Percentiles rank a stretch among this genome's conserved stretches.
These are phyloP conservation scores for Globisporangium acanthophoron DNA, from an alignment of 352 stramenopile genomes.

Conservation along the genomic window DNA sequence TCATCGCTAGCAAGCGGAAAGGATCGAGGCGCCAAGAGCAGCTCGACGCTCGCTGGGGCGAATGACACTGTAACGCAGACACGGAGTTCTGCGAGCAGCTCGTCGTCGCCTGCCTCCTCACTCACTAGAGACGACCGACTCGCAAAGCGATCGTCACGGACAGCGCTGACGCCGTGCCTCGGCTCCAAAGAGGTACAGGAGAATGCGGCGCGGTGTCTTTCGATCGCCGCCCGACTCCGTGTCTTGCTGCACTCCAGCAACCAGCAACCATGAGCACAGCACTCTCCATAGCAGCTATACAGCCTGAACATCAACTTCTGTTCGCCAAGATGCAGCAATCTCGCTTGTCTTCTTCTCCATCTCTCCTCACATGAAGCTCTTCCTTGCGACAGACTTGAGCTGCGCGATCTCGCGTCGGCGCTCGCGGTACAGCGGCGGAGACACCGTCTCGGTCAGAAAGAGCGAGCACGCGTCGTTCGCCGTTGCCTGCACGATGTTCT, in stretches of 20 bases:
- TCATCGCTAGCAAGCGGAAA: not conserved
- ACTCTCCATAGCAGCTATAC: too few relatives aligned
- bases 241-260: not conserved
- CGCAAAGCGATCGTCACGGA: conserved; percentile 2
- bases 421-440: conserved; percentile 28
- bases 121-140: not conserved
- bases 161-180: not conserved
- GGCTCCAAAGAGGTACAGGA: conserved; percentile 10
- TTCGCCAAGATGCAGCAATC: not conserved
- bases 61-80: not conserved
- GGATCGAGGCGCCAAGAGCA: not conserved
- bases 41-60: not conserved
- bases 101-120: too few relatives aligned
- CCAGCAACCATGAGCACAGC: not conserved
- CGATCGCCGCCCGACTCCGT: not conserved
- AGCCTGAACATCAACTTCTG: too few relatives aligned
- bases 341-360: conserved; percentile 11
- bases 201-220: conserved; percentile 3
- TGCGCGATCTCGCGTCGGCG: conserved; percentile 43
- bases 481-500: conserved; percentile 36
- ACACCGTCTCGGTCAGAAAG: conserved; percentile 45
- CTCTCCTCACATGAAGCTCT: conserved; percentile 8
- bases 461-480: conserved; percentile 56
- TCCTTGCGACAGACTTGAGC: conserved; percentile 23
- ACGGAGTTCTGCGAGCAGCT: not conserved